Conservation (phyloP, 129 eudicot species). For the Sambucus nigra region DNA sequence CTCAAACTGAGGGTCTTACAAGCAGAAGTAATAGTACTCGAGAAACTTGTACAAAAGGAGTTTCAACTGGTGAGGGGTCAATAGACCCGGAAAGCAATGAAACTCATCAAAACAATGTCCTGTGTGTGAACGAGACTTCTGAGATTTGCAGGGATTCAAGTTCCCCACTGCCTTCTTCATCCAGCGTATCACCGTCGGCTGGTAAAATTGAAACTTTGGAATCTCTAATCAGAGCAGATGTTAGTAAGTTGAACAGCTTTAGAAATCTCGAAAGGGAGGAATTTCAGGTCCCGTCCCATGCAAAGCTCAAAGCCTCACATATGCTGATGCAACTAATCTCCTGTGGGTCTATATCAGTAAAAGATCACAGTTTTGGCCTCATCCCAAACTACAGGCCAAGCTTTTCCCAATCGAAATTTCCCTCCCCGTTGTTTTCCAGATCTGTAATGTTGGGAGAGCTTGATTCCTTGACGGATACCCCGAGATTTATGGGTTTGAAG, state of each 20-base stretch:
- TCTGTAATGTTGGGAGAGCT: conserved; percentile 74
- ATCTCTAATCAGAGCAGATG: conserved; percentile 79
- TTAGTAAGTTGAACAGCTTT: conserved; percentile 55
- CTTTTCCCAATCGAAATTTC: conserved; percentile 64
- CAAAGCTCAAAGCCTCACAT: conserved; percentile 66
- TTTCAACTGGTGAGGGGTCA: conserved; percentile 65
- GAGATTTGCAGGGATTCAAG: conserved; percentile 37
- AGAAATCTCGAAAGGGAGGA: conserved; percentile 46
- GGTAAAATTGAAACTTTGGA: conserved; percentile 75
- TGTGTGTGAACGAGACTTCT: conserved; percentile 23
- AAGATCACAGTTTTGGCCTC: conserved; percentile 82
- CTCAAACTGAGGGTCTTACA: conserved; percentile 64
- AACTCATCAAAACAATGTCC: conserved; percentile 16
- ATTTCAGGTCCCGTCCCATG: conserved; percentile 26
- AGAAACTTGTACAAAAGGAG: conserved; percentile 72
- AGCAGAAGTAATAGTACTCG: conserved; percentile 20
- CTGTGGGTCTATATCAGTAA: conserved; percentile 86
- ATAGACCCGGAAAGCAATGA: conserved; percentile 22
- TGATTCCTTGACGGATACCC: conserved; percentile 67
- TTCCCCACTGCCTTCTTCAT: conserved; percentile 53
- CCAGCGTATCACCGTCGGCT: conserved; percentile 57
- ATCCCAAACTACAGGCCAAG: conserved; percentile 76
- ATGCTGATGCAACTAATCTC: conserved; percentile 84
- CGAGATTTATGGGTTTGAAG: conserved; percentile 57
- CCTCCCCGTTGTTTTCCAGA: conserved; percentile 75